Evolutionary conservation across 495 filamentous ascomycete species (phyloP).

Genomic region (Darksidea phi): DNA sequence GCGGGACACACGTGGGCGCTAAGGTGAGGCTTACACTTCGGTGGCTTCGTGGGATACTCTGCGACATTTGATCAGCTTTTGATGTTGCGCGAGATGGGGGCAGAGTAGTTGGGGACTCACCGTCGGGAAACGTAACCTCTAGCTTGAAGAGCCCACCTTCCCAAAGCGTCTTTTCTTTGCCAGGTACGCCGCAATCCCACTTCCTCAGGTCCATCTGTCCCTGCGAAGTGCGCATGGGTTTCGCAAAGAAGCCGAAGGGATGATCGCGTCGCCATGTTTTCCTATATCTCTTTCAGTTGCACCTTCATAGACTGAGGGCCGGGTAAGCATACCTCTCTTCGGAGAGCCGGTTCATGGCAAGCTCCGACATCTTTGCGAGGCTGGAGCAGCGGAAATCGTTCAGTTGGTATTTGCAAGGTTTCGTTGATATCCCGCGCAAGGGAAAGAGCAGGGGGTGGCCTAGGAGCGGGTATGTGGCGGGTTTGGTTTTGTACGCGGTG

Average conservation of each 20-base stretch:
- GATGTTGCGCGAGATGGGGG: background rate
- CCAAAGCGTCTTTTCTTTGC: conserved; percentile 95
- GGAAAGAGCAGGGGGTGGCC: too few relatives aligned
- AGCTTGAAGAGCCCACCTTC: conserved; percentile 95
- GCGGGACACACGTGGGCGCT: background rate
- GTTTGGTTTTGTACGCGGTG: too few relatives aligned
- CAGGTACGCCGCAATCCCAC: conserved; percentile 95
- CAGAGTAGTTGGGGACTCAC: conserved; percentile 52
- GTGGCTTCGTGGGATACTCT: conserved; percentile 99
- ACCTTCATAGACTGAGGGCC: conserved; percentile 17
- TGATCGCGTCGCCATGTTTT: conserved; percentile 97
- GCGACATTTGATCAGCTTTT: conserved; percentile 26
- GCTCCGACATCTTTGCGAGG: conserved; percentile 64
- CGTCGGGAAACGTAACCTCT: conserved; percentile 88
- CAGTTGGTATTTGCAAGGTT: background rate
- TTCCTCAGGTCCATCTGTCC: conserved; percentile 88
- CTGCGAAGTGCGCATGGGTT: conserved; percentile 73
- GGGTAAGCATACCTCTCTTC: conserved; percentile 73
- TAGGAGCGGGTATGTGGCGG: too few relatives aligned
- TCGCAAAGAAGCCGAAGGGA: conserved; percentile 95
- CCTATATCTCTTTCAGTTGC: conserved; percentile 48
- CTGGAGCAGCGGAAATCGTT: conserved; percentile 1
- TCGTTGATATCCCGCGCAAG: too few relatives aligned
- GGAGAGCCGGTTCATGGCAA: conserved; percentile 82
- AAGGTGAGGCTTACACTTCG: conserved; percentile 86